phyloP scores from a whole-genome alignment of 768 basidiomycete species.

The Leucosporidium creatinivorum region DNA sequence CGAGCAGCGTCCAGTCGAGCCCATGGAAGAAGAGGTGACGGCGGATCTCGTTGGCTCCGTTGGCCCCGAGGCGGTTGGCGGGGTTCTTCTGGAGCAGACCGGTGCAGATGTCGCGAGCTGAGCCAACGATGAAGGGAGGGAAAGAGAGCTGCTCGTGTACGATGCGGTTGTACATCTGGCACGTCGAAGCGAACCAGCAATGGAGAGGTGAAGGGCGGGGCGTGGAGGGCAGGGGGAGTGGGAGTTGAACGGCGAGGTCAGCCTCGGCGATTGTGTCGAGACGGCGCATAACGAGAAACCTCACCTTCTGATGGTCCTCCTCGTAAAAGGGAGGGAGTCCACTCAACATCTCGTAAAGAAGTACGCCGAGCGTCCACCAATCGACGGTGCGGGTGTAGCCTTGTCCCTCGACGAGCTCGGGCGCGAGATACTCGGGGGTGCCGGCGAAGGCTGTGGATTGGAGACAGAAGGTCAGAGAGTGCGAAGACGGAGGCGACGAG shows the following conservation, averaged over 20 bases:
- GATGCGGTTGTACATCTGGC: conserved; percentile 39
- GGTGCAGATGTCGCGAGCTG: conserved; percentile 77
- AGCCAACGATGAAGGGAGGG: conserved; percentile 67
- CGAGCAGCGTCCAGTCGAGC: conserved; percentile 75
- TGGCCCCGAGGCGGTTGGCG: conserved; percentile 68
- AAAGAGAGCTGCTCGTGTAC: conserved; percentile 84
- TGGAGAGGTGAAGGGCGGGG: conserved; percentile 43
- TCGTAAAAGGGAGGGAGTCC: conserved; percentile 95
- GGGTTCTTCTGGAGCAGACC: conserved; percentile 83
- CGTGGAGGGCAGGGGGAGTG: not conserved
- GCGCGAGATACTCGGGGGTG: conserved; percentile 90
- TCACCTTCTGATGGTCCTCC: conserved; percentile 50
- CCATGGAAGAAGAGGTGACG: conserved; percentile 87
- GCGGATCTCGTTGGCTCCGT: conserved; percentile 92
- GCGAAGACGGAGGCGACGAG: not conserved
- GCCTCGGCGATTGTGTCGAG: too few species aligned
- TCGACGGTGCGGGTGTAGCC: conserved; percentile 60
- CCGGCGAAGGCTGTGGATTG: conserved; percentile 70
- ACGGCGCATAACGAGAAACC: not conserved
- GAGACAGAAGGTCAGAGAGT: not conserved
- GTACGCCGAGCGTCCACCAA: conserved; percentile 97
- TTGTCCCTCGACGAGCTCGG: conserved; percentile 48
- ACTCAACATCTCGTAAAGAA: conserved; percentile 82
- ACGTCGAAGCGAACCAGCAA: conserved; percentile 50
- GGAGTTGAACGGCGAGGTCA: not conserved